These are phyloP conservation scores for Phytophthora fragariae DNA, from an alignment of 352 stramenopile species.

Conservation along the genomic window DNA sequence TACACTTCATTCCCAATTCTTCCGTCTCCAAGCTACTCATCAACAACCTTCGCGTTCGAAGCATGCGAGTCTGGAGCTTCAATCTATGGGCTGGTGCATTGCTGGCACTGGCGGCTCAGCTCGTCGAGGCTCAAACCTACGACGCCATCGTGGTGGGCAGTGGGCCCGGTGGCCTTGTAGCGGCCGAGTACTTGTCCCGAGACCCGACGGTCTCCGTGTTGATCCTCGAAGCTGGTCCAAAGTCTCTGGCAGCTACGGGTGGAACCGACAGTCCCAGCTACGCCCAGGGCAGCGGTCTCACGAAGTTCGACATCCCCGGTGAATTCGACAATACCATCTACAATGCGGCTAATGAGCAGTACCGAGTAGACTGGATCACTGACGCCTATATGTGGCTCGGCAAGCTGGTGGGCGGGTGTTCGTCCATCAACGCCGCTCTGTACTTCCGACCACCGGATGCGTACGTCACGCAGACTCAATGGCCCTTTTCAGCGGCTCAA, in stretches of 20 bases:
- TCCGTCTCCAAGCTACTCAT: background rate
- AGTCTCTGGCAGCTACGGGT: background rate
- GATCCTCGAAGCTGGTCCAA: constrained; percentile 4
- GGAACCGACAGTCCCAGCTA: constrained; percentile 1
- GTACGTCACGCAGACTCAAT: constrained; percentile 2
- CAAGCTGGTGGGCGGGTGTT: background rate
- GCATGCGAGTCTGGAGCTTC: background rate
- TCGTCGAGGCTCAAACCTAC: background rate
- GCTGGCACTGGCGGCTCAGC: background rate
- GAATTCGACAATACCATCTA: constrained; percentile 4
- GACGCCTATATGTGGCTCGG: constrained; percentile 5
- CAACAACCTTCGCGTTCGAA: background rate
- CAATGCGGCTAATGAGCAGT: background rate
- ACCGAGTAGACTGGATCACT: background rate
- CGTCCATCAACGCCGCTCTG: background rate
- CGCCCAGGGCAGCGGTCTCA: background rate
- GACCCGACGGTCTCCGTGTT: background rate
- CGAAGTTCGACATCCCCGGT: background rate
- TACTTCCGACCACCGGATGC: background rate
- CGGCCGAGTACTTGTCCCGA: background rate
- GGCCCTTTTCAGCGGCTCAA: background rate
- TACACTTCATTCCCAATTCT: background rate
- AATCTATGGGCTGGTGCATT: background rate
- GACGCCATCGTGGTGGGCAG: constrained; percentile 2
- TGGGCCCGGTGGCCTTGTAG: background rate